These are phyloP conservation scores for Gossypium laxum DNA, from an alignment of 441 rosid species.

Conservation along the genomic window DNA sequence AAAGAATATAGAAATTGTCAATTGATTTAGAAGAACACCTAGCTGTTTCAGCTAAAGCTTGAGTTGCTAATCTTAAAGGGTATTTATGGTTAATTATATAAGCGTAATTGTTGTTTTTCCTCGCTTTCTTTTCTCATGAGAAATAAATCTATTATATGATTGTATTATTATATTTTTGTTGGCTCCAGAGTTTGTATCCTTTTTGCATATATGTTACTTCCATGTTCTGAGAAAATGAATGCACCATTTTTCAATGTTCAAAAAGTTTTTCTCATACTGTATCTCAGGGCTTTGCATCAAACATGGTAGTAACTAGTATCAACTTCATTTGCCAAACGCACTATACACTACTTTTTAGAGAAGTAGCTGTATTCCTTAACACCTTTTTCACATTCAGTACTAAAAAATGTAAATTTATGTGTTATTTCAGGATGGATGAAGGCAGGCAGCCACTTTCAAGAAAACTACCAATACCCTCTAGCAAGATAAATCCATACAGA, in stretches of 20 bases:
- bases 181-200: not conserved
- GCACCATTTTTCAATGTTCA: not conserved
- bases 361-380: not conserved
- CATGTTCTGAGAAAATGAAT: not conserved
- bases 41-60: not conserved
- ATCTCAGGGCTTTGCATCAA: not conserved
- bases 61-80: not conserved
- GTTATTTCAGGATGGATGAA: conserved; percentile 81
- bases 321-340: not conserved
- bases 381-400: not conserved
- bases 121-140: not conserved
- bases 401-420: conserved; percentile 1
- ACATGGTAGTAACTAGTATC: not conserved
- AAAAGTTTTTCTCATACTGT: not conserved
- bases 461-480: conserved; percentile 75
- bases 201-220: not conserved
- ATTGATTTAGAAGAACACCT: not conserved
- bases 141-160: not conserved
- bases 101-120: not conserved
- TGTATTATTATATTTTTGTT: not conserved
- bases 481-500: conserved; percentile 85
- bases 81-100: not conserved
- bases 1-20: not conserved
- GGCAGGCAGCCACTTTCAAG: conserved; percentile 96
- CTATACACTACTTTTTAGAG: not conserved